Evolutionary conservation across 805 yeast species (phyloP), one percentile per base, ranked within the genome.

Genomic region (Sugiyamaella valdiviana): DNA sequence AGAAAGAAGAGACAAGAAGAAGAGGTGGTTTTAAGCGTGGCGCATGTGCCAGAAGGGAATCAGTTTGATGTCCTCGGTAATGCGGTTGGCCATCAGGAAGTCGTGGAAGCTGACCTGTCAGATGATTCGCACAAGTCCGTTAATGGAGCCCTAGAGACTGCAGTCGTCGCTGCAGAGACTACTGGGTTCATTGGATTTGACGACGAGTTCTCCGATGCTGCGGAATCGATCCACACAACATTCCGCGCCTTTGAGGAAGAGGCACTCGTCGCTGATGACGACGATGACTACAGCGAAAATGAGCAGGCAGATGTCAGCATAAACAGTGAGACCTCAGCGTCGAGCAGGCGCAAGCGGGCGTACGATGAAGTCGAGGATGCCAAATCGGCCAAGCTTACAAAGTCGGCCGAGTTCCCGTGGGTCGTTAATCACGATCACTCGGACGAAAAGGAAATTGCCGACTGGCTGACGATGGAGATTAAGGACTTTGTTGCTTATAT

Each of bases 401-500:
- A 36, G 15, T 40, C 37, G 5, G 37, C 70, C 2, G 63, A 70
- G 29, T 79, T 65, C 51, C 95, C 95, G 0, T 88, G 96, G 96
- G 75, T 85, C 20, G 72, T 79, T 46, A 79, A 82, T 52, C 85
- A 82, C 55, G 91, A 86, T 57, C 95, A 86, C 61, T 78, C 87
- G 1, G 77, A 71, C 46, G 89, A 84, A 62, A 74, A 76, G 54
- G 95, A 85, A 57, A 79, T 89, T 29, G 82, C 90, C 1, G 90
- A 84, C 57, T 88, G 96, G 93, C 72, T 91, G 19, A 84, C 93
- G 2, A 72, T 76, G 65, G 98, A 91, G 63, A 85, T 91, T 53
- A 77, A 76, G 54, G 95, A 88, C 61, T 91, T 88, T 63, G 83
- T 85, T 23, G 77, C 79, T 42, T 91, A 89, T 64, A 80, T 90